These are phyloP conservation scores for Cryomyces minteri DNA, from an alignment of 495 filamentous ascomycete genomes.

Conservation along the genomic window DNA sequence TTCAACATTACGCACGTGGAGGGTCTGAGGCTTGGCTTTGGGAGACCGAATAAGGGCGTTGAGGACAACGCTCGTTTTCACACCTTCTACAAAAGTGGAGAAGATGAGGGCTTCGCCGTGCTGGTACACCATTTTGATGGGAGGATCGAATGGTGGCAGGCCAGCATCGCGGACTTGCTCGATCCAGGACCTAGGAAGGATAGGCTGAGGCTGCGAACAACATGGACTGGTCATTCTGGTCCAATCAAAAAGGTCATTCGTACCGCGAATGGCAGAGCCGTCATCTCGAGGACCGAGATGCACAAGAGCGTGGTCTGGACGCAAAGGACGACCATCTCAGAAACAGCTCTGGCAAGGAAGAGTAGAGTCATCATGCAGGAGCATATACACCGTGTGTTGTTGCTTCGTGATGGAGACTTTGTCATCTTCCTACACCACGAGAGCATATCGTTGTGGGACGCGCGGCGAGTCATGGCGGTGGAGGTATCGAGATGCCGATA, in stretches of 20 bases:
- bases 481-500: slow-evolving; percentile 42
- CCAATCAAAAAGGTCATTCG: slow-evolving; percentile 71
- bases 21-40: slow-evolving; percentile 46
- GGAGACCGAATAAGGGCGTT: slow-evolving; percentile 21
- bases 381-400: slow-evolving; percentile 67
- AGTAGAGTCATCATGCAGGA: slow-evolving; percentile 50
- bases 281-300: slow-evolving; percentile 63
- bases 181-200: slow-evolving; percentile 52
- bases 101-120: slow-evolving; percentile 47
- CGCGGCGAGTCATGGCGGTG: slow-evolving; percentile 33
- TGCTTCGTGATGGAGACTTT: slow-evolving; percentile 57
- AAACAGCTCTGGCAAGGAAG: slow-evolving; percentile 41
- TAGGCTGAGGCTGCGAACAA: slow-evolving; percentile 36
- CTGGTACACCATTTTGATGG: slow-evolving; percentile 80
- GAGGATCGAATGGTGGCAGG: slow-evolving; percentile 61
- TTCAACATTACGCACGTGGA: slow-evolving; percentile 82
- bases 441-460: slow-evolving; percentile 70
- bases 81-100: slow-evolving; percentile 44
- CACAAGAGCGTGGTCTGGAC: slow-evolving; percentile 75
- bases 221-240: slow-evolving; percentile 73
- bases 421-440: slow-evolving; percentile 65
- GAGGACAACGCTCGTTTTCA: slow-evolving; percentile 53
- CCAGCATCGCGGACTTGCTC: slow-evolving; percentile 60
- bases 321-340: slow-evolving; percentile 30
- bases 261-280: slow-evolving; percentile 58